phyloP scores from a whole-genome alignment of 495 filamentous ascomycete genomes.

The Podospora fimiseda region DNA sequence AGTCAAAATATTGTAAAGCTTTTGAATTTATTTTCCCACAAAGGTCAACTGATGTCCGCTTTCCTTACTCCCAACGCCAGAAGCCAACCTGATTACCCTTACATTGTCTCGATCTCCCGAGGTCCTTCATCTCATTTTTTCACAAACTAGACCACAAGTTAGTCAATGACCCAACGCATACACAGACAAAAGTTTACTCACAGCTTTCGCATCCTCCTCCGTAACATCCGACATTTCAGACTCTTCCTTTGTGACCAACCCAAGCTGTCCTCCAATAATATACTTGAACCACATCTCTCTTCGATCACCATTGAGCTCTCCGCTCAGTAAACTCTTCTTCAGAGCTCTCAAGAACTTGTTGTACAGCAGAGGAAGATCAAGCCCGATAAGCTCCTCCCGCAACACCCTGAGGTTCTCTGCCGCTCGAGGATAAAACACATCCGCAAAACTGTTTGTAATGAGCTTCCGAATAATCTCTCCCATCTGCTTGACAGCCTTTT shows the following conservation, averaged over 20 bases:
- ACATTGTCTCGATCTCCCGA: too few relatives aligned
- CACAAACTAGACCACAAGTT: conserved; percentile 2
- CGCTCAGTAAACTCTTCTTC: conserved; percentile 63
- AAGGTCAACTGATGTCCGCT: too few relatives aligned
- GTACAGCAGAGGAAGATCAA: conserved; percentile 70
- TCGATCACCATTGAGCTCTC: conserved; percentile 73
- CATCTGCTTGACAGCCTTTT: conserved; percentile 71
- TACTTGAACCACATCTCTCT: conserved; percentile 72
- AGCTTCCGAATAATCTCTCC: conserved; percentile 58
- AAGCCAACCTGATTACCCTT: too few relatives aligned
- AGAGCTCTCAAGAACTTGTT: conserved; percentile 67
- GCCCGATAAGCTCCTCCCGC: conserved; percentile 66
- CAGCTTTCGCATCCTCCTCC: conserved; percentile 61
- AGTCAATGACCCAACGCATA: too few relatives aligned
- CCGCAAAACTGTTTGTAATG: conserved; percentile 66
- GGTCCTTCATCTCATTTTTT: too few relatives aligned
- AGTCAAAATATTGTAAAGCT: too few relatives aligned
- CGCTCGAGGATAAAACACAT: conserved; percentile 66
- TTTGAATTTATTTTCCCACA: too few relatives aligned
- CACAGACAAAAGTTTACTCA: conserved; percentile 21
- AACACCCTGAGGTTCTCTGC: conserved; percentile 71
- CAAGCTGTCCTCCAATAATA: conserved; percentile 58
- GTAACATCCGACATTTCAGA: conserved; percentile 57
- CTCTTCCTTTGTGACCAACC: conserved; percentile 61
- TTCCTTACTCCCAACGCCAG: too few relatives aligned